Evolutionary conservation across 225 moss, liverwort and hornwort species (phyloP), one percentile per base, ranked within the genome.

Genomic region (Polytrichum commune): DNA sequence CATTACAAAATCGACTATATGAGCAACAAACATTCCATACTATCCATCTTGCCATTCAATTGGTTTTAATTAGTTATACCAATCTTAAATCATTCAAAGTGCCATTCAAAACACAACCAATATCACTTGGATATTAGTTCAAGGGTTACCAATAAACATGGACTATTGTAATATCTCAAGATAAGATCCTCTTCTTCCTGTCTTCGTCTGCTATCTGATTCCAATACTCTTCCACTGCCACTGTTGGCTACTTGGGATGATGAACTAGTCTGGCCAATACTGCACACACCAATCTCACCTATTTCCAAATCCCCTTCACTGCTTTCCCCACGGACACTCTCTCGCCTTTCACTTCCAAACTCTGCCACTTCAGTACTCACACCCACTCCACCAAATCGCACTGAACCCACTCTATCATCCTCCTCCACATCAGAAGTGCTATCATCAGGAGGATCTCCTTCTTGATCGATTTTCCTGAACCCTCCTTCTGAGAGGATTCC

Each of bases 301-400:
- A 79, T 82, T 53, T 88, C 84, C 33, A 82, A 73, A 74, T 84
- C 84, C 4, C 88, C 96, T 83, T 96, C 96, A 69, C 90, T 89
- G 75, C 91, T 90, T 68, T 89, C 90, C 71, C 88, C 94, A 38
- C 77, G 82, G 75, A 93, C 82, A 79, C 90, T 93, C 90, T 74
- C 93, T 69, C 90, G 88, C 66, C 91, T 83, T 61, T 91, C 93
- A 79, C 85, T 85, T 57, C 95, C 95, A 80, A 87, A 84, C 74
- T 93, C 93, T 30, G 91, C 93, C 69, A 84, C 88, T 69, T 90
- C 90, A 79, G 90, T 90, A 72, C 92, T 92, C 81, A 86, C 91
- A 65, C 90, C 93, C 70, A 79, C 77, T 80, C 92, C 96, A 85
- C 89, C 90, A 69, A 92, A 89, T 72, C 87, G 86, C 69, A 90